Evolutionary conservation across 176 grass and related monocot species (phyloP), one percentile per base, ranked within the genome.

Genomic region (Zoysia japonica): DNA sequence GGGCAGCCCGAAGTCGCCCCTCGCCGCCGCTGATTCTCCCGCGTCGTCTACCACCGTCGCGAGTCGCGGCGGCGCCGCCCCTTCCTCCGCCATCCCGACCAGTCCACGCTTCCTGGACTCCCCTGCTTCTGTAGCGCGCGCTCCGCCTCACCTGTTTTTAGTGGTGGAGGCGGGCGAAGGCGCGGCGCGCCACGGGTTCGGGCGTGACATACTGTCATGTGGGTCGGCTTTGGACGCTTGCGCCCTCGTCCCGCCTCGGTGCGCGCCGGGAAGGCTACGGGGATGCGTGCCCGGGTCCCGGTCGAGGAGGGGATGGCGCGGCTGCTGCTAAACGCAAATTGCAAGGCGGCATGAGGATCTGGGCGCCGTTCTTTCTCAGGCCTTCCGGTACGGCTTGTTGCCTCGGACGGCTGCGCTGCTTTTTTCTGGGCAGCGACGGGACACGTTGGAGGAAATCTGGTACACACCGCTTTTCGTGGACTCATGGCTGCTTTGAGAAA

Each of bases 1-100:
- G 1, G 96, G 84, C 46, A 99, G 73, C 37, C 90, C 88, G 11
- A 99, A 95, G 9, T 83, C 88, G 6, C 39, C 65, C 11, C 42
- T 73, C 35, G 13, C 66, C 76, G 38, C 36, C 70, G 28, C 28
- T 28, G 60, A 79, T 19, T 48, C 68, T 36, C 47, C 76, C 11
- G 39, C 45, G 8, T 65, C 65, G 6, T 71, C 75, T 16, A 40
- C 76, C 78, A 85, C 76, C 85, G 8, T 67, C 53, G 47, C 7
- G 14, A 47, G 45, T 38, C 62, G 42, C 13, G 68, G 72, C 73
- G 14, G 11, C 62, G 38, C 64, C 54, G 7, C 55, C 74, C 28
- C 28, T 28, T 74, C 80, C 40, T 75, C 68, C 11, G 79, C 79
- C 84, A 72, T 64, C 11, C 4, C 67, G 28, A 28, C 28, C 28